Conservation (phyloP, 1,284 basidiomycete genomes). For the Leccinum fallax region DNA sequence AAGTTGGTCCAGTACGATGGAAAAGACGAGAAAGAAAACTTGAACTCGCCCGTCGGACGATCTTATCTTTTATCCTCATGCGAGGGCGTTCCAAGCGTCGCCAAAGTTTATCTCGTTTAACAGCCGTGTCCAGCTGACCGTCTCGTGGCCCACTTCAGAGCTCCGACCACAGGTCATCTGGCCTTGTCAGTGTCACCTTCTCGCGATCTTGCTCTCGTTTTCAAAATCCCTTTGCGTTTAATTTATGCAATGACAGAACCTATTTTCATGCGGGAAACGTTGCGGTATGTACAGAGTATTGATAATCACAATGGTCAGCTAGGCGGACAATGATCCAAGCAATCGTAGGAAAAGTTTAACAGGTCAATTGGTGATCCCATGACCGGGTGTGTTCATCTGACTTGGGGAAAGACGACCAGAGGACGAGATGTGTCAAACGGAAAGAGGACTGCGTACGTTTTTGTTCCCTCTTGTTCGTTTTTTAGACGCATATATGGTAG, state of each 20-base stretch:
- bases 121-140: neutral
- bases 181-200: neutral
- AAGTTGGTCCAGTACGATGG: neutral
- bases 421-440: neutral
- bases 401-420: neutral
- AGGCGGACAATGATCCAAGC: neutral
- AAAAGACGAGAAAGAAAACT: neutral
- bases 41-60: neutral
- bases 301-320: neutral
- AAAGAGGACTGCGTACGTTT: neutral
- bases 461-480: neutral
- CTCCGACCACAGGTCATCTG: neutral
- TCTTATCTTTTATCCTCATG: neutral
- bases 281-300: neutral
- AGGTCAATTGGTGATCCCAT: no score
- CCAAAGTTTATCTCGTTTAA: neutral
- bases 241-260: neutral
- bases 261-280: neutral
- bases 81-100: neutral
- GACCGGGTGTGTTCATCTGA: neutral
- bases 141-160: neutral
- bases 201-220: neutral
- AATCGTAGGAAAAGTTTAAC: neutral
- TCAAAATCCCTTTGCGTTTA: neutral
- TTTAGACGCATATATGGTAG: neutral